Base-by-base conservation (phyloP, 2,329 filamentous ascomycete genomes). In the Cytospora piceae region DNA sequence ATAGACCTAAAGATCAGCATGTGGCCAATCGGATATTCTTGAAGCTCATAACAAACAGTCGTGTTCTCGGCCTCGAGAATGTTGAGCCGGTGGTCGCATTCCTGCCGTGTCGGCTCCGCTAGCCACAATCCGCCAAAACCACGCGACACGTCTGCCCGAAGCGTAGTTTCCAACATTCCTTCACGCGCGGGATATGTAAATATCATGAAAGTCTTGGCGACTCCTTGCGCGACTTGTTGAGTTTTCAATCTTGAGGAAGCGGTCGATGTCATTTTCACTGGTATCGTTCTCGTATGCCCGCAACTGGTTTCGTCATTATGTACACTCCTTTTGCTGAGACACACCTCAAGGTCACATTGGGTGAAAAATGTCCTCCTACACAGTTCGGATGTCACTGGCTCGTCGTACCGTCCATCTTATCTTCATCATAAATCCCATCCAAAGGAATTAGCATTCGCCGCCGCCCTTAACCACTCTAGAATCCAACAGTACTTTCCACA, bases 231-330 rank as follows among this genome's bases (percentile, higher is more conserved):
- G 53, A 55, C 54, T 63, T 61, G 51, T 62, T 56, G 39, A 49
- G 55, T 56, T 37, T 29, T 62, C 52, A 17, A 42, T 42, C 39
- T 22, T 8, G 42, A 61, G 24, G 51, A 65, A 55, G 56, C 57
- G 57, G 58, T 49, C 42, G 55, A 57, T 61, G 39, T 61, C 62
- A 64, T 49, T 58, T 61, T 27, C 31, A 54, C 34, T 67, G 65
- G 61, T 67, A 60, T 64, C 64, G 59, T 66, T 67, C 56, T 64
- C 64, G 59, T 66, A 53, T 66, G 58, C 31, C 46, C 46, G 8
- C 54, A 56, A 65, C 34, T 67, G 65, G 58, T 49, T 58, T 56
- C 57, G 58, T 67, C 62, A 62, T 65, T 61, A 65, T 67, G 53
- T 67, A 67, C 61, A 67, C 64, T 58, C 59, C 34, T 37, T 37